These are phyloP conservation scores for Candida sphagnicola DNA, from an alignment of 805 yeast species.

Conservation along the genomic window DNA sequence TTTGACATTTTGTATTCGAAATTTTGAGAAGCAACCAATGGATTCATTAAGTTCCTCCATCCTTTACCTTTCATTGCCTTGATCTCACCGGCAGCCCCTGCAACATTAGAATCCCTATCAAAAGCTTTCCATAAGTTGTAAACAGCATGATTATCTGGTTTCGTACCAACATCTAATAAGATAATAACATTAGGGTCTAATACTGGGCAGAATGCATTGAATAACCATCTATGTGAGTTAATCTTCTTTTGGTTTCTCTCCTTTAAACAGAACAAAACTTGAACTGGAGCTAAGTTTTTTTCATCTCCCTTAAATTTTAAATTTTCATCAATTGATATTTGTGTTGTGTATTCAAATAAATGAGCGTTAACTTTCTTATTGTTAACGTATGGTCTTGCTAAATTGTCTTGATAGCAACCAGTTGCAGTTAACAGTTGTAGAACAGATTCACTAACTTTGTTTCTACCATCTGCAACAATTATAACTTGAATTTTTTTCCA, in stretches of 20 bases:
- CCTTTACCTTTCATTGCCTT: constrained; percentile 91
- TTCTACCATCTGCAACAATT: constrained; percentile 92
- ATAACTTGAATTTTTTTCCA: constrained; percentile 96
- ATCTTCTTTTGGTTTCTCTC: constrained; percentile 91
- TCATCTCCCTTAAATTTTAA: constrained; percentile 88
- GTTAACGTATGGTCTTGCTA: constrained; percentile 92
- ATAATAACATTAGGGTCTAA: constrained; percentile 89
- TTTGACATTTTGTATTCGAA: constrained; percentile 98
- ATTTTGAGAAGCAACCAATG: constrained; percentile 93
- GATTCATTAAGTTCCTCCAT: constrained; percentile 78
- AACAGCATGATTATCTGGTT: constrained; percentile 82
- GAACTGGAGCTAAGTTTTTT: constrained; percentile 91
- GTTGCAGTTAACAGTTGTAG: constrained; percentile 87
- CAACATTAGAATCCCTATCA: constrained; percentile 93
- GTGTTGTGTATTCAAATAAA: constrained; percentile 93
- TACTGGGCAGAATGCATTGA: constrained; percentile 90
- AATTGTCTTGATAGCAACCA: constrained; percentile 96
- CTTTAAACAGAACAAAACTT: constrained; percentile 85
- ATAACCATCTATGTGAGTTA: constrained; percentile 97
- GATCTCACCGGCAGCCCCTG: constrained; percentile 99
- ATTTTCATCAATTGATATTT: constrained; percentile 85
- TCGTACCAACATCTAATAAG: constrained; percentile 94
- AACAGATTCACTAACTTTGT: constrained; percentile 79
- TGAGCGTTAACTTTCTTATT: constrained; percentile 91
- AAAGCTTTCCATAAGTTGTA: constrained; percentile 97